Base-by-base conservation (phyloP, 1,139 yeast genomes). In the Yamadazyma siamensis region DNA sequence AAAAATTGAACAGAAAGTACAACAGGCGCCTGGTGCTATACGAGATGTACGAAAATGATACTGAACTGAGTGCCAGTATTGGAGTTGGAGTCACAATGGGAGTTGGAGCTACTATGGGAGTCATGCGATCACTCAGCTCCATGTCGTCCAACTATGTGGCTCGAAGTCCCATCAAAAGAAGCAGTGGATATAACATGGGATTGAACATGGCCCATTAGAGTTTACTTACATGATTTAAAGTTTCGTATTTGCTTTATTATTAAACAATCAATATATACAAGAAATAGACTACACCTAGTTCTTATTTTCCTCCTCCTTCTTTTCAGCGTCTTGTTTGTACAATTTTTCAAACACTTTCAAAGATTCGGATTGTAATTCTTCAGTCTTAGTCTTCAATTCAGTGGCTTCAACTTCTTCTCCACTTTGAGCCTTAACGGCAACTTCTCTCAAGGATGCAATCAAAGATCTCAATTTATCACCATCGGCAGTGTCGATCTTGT, bases 341-440 rank as follows among this genome's bases (percentile, higher is more conserved):
- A 89, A 82, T 72, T 87, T 85, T 76, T 88, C 96, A 68, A 91
- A 91, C 52, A 88, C 80, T 68, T 88, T 87, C 71, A 91, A 77
- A 32, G 96, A 87, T 58, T 85, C 82, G 61, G 76, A 79, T 75
- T 89, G 96, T 63, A 91, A 79, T 65, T 86, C 96, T 56, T 88
- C 96, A 52, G 91, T 80, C 87, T 89, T 89, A 62, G 80, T 65
- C 80, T 87, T 88, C 66, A 91, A 77, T 51, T 80, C 89, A 50
- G 82, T 78, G 47, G 87, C 75, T 53, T 83, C 80, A 52, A 87
- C 91, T 53, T 75, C 81, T 65, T 83, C 94, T 61, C 96, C 96
- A 49, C 91, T 73, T 74, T 89, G 96, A 49, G 94, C 95, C 74
- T 86, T 86, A 54, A 89, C 91, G 49, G 88, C 83, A 39, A 86